Evolutionary conservation across 1,284 basidiomycete species (phyloP).

Genomic region (Mixia osmundae): DNA sequence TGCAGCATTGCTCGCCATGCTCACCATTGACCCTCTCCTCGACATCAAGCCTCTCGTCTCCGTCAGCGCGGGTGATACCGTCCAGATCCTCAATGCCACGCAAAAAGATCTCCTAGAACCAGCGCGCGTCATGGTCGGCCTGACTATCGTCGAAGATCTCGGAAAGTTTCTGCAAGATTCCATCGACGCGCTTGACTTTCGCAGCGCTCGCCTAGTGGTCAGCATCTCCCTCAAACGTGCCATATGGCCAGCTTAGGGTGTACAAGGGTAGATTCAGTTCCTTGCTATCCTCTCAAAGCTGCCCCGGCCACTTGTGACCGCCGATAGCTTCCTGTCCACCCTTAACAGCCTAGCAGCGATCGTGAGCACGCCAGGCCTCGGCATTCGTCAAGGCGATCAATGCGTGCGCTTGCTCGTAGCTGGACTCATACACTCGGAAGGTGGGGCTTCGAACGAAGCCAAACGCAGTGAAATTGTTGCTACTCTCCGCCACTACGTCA

Average conservation of each 20-base stretch:
- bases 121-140: conserved; percentile 28
- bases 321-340: conserved; percentile 10
- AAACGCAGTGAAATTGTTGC: conserved; percentile 8
- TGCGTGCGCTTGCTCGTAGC: conserved; percentile 15
- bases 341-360: conserved; percentile 14
- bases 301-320: conserved; percentile 10
- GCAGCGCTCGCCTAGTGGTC: conserved; percentile 61
- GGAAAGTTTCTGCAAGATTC: conserved; percentile 64
- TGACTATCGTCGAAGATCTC: conserved; percentile 60
- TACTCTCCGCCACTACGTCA: conserved; percentile 10
- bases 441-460: conserved; percentile 5
- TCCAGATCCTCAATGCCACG: not conserved
- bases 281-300: conserved; percentile 51
- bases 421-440: not conserved
- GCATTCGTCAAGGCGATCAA: conserved; percentile 16
- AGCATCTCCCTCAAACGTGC: conserved; percentile 20
- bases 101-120: conserved; percentile 6
- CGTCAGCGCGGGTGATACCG: conserved; percentile 6
- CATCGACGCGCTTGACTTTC: conserved; percentile 66
- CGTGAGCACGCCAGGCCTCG: conserved; percentile 16
- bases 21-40: conserved; percentile 26
- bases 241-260: conserved; percentile 4
- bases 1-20: conserved; percentile 47
- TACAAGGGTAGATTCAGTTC: conserved; percentile 44
- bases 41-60: conserved; percentile 8